These are phyloP conservation scores for Camellia oleifera DNA, from an alignment of 179 eudicot species.

Conservation along the genomic window DNA sequence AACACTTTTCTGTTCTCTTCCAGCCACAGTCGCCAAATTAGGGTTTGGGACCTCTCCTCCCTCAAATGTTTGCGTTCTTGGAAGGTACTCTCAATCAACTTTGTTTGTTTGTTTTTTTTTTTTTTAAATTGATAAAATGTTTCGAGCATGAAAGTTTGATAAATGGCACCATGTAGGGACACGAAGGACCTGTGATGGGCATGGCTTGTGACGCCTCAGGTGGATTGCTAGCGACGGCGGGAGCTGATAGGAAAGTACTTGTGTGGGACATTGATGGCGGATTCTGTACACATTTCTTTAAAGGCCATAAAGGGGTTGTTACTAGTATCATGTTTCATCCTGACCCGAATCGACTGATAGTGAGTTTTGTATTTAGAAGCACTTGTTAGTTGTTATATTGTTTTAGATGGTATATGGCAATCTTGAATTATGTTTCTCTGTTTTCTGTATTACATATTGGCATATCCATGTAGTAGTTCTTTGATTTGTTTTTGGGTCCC, in stretches of 20 bases:
- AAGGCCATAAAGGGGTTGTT: constrained; percentile 88
- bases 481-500: background rate
- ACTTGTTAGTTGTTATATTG: background rate
- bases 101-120: background rate
- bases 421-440: background rate
- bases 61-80: constrained; percentile 82
- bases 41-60: constrained; percentile 84
- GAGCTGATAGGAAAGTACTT: constrained; percentile 86
- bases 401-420: background rate
- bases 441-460: background rate
- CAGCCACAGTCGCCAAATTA: constrained; percentile 74
- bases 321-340: constrained; percentile 82
- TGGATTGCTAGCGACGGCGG: constrained; percentile 93
- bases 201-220: constrained; percentile 94
- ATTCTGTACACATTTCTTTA: constrained; percentile 88
- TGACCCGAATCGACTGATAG: constrained; percentile 67
- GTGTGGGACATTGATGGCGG: constrained; percentile 97
- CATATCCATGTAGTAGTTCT: background rate
- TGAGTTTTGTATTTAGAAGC: constrained; percentile 32
- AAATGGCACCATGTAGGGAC: constrained; percentile 53
- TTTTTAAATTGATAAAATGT: background rate
- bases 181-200: constrained; percentile 88
- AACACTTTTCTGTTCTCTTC: constrained; percentile 69
- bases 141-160: background rate
- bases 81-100: constrained; percentile 54